A percentile compares a stretch with the other conserved stretches of the same genome.
Evolutionary conservation across 768 basidiomycete species (phyloP).

Genomic region (Serendipita sp.): DNA sequence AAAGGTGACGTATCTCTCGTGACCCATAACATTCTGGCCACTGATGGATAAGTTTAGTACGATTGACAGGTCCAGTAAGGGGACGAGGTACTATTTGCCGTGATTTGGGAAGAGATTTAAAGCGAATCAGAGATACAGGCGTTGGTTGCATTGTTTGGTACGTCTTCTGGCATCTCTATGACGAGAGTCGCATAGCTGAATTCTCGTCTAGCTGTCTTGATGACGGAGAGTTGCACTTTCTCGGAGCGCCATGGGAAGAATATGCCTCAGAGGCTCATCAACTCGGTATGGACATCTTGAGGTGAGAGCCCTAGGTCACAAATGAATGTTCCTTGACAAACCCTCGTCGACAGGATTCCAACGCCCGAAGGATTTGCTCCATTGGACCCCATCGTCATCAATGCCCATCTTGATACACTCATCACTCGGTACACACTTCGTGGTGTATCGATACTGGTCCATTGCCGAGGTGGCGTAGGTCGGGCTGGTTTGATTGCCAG

Average conservation of each 20-base stretch:
- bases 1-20: slow-evolving; percentile 33
- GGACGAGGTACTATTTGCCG: slow-evolving; percentile 73
- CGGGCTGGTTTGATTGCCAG: slow-evolving; percentile 83
- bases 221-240: slow-evolving; percentile 62
- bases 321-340: neutral
- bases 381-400: slow-evolving; percentile 35
- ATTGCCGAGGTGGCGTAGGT: slow-evolving; percentile 90
- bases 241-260: slow-evolving; percentile 75
- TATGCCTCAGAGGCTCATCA: slow-evolving; percentile 47
- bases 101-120: slow-evolving; percentile 61
- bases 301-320: slow-evolving; percentile 27
- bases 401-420: slow-evolving; percentile 46
- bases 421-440: slow-evolving; percentile 56
- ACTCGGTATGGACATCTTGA: slow-evolving; percentile 62
- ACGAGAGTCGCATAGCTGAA: neutral
- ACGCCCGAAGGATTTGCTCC: slow-evolving; percentile 85
- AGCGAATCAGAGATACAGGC: slow-evolving; percentile 52
- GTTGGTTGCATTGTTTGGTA: slow-evolving; percentile 76
- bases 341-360: slow-evolving; percentile 43
- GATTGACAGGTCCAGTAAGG: slow-evolving; percentile 55
- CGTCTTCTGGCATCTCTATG: slow-evolving; percentile 13
- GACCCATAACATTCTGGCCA: slow-evolving; percentile 12
- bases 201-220: slow-evolving; percentile 51
- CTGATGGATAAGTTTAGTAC: slow-evolving; percentile 27
- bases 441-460: slow-evolving; percentile 59